Evolutionary conservation across 2,329 filamentous ascomycete species (phyloP), one percentile per base, ranked within the genome.

Genomic region (Botryosphaeria dothidea): DNA sequence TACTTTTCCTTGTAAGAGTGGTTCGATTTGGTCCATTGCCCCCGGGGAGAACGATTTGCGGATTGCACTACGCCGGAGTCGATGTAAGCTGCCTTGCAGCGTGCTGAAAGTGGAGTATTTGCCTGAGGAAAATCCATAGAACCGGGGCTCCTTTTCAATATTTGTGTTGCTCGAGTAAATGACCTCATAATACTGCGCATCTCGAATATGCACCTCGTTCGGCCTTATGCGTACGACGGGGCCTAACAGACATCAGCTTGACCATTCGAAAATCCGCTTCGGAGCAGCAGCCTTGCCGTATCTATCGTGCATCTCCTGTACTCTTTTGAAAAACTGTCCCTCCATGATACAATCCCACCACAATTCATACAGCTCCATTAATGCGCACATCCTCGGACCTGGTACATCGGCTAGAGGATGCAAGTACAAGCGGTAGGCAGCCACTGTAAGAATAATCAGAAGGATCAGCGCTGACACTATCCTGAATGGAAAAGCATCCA

Each of bases 141-240:
- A 66, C 49, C 66, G 66, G 13, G 62, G 54, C 27, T 68, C 66
- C 48, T 68, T 69, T 41, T 64, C 38, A 8, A 41, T 54, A 3
- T 57, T 62, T 19, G 23, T 23, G 11, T 23, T 57, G 21, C 45
- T 41, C 38, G 19, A 25, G 21, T 29, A 66, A 3, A 66, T 29
- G 15, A 48, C 34, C 8, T 60, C 56, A n/a, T 68, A 73, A 63
- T 75, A 77, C 8, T 66, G 48, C 1, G 70, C 64, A 49, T 74
- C 72, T 3, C 65, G 48, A 41, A 75, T 70, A 27, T 68, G 73
- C 4, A 76, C 64, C 68, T 76, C 74, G 48, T 73, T 66, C 6
- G 74, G 74, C 23, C 68, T 74, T 66, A 76, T 75, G 43, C 74
- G 73, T 1, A 76, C 70, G 15, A 76, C 72, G 0, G 74, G 73